Conservation (phyloP, 306 rosid species). For the Rubus idaeus region DNA sequence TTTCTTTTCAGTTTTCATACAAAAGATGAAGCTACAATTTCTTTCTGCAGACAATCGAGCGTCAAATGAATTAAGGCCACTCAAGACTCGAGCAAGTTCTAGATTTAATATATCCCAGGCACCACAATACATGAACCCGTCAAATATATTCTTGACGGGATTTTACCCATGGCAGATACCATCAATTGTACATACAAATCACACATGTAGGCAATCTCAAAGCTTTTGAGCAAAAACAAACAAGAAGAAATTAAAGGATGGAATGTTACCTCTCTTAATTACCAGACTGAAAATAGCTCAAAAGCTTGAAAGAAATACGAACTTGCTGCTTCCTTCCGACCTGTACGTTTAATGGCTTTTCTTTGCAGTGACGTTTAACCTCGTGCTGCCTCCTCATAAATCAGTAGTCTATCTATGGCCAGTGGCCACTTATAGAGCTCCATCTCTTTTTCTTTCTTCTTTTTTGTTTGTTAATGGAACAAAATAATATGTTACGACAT, state of each 20-base stretch:
- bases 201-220: background rate
- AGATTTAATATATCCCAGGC: background rate
- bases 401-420: no score
- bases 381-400: no score
- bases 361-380: no score
- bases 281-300: background rate
- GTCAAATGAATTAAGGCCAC: background rate
- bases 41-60: constrained; percentile 4
- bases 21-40: background rate
- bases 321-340: no score
- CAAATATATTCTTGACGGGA: background rate
- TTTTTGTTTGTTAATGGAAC: no score
- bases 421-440: no score
- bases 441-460: no score
- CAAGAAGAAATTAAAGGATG: background rate
- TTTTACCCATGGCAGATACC: background rate
- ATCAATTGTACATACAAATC: background rate
- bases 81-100: background rate
- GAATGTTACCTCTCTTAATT: background rate
- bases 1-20: background rate
- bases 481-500: no score
- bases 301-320: no score
- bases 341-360: no score
- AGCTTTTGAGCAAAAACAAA: background rate
- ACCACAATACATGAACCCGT: background rate